Evolutionary conservation across 2,329 filamentous ascomycete species (phyloP).

Genomic region (Diaporthe sp.): DNA sequence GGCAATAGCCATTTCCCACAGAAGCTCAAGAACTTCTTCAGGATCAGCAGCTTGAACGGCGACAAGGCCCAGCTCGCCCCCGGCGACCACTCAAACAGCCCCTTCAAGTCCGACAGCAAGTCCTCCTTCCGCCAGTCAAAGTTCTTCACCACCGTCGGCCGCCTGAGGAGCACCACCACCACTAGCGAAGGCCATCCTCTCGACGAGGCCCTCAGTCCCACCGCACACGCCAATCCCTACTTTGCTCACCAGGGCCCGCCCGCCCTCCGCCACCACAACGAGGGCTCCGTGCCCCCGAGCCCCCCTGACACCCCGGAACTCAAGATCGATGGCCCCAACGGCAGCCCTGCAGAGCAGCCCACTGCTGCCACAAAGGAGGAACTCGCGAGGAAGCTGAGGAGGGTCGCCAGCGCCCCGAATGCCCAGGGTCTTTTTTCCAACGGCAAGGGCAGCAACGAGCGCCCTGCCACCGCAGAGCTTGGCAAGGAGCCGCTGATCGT

Average conservation of each 20-base stretch:
- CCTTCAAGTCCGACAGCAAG: constrained; percentile 71
- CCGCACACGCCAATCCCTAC: constrained; percentile 95
- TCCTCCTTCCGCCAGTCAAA: constrained; percentile 84
- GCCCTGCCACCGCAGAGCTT: constrained; percentile 87
- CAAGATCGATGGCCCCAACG: constrained; percentile 78
- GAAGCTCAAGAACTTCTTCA: constrained; percentile 80
- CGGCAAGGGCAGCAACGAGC: constrained; percentile 70
- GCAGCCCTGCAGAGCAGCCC: constrained; percentile 75
- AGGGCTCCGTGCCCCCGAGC: constrained; percentile 91
- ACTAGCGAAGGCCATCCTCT: constrained; percentile 93
- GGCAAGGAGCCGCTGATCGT: constrained; percentile 83
- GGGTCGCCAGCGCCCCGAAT: constrained; percentile 97
- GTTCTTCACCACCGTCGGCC: constrained; percentile 89
- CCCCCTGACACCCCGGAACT: constrained; percentile 90
- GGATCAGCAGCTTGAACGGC: constrained; percentile 67
- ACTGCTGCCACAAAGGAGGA: constrained; percentile 91
- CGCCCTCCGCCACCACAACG: constrained; percentile 93
- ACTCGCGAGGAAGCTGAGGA: constrained; percentile 89
- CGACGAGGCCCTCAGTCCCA: constrained; percentile 91
- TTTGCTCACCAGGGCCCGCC: constrained; percentile 97
- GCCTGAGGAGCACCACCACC: constrained; percentile 90
- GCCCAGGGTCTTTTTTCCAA: constrained; percentile 89
- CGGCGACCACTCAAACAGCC: constrained; percentile 44
- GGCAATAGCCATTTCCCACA: constrained; percentile 75
- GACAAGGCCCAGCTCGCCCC: constrained; percentile 47